Percentiles rank a stretch among this genome's conserved stretches.
phyloP scores from a whole-genome alignment of 2,329 filamentous ascomycete species.

The Fusarium fracticaudum region DNA sequence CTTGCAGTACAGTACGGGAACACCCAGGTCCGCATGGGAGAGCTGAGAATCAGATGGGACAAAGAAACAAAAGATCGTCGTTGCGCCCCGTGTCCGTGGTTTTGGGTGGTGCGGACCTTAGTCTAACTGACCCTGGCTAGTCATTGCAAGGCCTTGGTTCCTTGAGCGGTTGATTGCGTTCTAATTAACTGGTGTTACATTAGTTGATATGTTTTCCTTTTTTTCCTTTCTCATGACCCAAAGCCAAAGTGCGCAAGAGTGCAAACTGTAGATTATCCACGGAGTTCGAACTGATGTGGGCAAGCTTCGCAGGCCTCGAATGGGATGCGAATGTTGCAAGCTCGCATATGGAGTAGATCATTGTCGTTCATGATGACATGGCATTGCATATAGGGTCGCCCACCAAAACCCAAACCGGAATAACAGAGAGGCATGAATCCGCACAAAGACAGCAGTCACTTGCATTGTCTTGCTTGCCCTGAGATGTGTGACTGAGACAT shows the following conservation, averaged over 20 bases:
- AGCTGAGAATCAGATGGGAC: conserved; percentile 29
- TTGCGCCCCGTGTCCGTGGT: conserved; percentile 42
- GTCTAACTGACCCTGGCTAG: conserved; percentile 35
- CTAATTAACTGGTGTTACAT: conserved; percentile 15
- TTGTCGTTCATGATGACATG: conserved; percentile 32
- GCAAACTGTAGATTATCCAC: not conserved
- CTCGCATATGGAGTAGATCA: conserved; percentile 7
- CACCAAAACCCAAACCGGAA: conserved; percentile 8
- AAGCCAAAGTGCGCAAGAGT: not conserved
- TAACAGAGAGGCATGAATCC: conserved; percentile 5
- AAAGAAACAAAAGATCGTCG: conserved; percentile 41
- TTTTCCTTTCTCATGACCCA: not conserved
- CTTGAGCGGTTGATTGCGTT: conserved; percentile 26
- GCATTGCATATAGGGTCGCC: conserved; percentile 22
- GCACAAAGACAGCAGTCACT: conserved; percentile 33
- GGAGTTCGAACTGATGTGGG: not conserved
- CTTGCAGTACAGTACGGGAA: not conserved
- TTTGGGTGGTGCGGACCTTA: conserved; percentile 43
- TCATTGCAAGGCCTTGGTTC: conserved; percentile 27
- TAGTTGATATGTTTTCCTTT: conserved; percentile 12
- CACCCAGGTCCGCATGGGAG: not conserved
- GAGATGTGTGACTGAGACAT: conserved; percentile 23
- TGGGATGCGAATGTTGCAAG: conserved; percentile 3
- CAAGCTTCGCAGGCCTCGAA: conserved; percentile 23
- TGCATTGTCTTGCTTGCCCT: conserved; percentile 29